Base-by-base conservation (phyloP, 495 filamentous ascomycete genomes). In the Penicillium macrosclerotiorum region DNA sequence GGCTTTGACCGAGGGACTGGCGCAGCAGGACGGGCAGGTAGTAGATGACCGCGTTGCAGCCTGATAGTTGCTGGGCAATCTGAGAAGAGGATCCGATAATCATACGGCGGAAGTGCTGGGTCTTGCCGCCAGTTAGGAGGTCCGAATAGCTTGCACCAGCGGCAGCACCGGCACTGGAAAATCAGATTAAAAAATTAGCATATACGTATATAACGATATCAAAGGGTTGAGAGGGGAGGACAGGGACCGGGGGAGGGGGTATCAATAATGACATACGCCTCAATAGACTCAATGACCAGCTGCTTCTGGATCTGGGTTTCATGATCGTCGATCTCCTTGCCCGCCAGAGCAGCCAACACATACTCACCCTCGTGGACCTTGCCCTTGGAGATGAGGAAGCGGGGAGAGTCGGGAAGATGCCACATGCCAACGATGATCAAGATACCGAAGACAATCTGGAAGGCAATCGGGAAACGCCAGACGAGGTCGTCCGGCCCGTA, bases 21-120 rank as follows among this genome's bases (percentile, higher is more conserved):
- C 90, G 66, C 53, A 92, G 84, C 4, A 94, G 73, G 13, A 91
- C 80, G 0, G 88, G 86, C 50, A 89, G 84, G 60, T 87, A 92
- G 73, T 94, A 94, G 54, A 91, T 92, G 53, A 91, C 85, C 9
- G 86, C 87, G 47, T 92, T 92, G 72, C 86, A 89, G 16, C 72
- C 72, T 42, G 80, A 79, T 24, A 91, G 70, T 54, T 94, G 89
- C 63, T 93, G 88, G 71, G 91, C 86, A 52, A 93, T 74, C 67
- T 93, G 89, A 3, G 82, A 80, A 14, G 78, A 82, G 9, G 71
- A 70, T 20, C 73, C 74, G 46, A 77, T 62, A 30, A 76, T 33
- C 71, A 76, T 78, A 16, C 71, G 70, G 23, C 70, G 70, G 45
- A 75, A 57, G 41, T 76, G 71, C 44, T 76, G 73, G 17, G 63